Evolutionary conservation across 1,139 yeast species (phyloP).

Genomic region (Suhomyces bokatorum): DNA sequence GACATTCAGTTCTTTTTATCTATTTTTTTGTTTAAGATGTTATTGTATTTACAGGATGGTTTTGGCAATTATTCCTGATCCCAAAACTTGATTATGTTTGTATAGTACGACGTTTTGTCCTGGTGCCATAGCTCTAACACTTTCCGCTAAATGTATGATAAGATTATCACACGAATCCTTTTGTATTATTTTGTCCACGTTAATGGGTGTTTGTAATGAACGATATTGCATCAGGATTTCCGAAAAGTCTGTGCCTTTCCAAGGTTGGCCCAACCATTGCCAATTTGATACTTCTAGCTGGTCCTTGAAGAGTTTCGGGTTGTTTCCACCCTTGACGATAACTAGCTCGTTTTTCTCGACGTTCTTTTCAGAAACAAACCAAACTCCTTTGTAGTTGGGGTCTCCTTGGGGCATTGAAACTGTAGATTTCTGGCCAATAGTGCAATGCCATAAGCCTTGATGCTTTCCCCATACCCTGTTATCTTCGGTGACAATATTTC

Average conservation of each 20-base stretch:
- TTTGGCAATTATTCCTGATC: slow-evolving; percentile 57
- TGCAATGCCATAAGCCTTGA: slow-evolving; percentile 88
- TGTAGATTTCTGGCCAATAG: slow-evolving; percentile 85
- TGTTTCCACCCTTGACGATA: slow-evolving; percentile 74
- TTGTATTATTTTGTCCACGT: slow-evolving; percentile 22
- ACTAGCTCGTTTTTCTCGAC: slow-evolving; percentile 66
- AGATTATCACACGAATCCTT: slow-evolving; percentile 14
- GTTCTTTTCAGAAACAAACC: slow-evolving; percentile 83
- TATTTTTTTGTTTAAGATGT: neutral
- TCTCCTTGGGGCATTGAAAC: slow-evolving; percentile 85
- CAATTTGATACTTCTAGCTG: slow-evolving; percentile 47
- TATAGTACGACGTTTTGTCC: slow-evolving; percentile 87
- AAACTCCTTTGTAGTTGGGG: slow-evolving; percentile 69
- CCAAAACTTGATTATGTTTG: slow-evolving; percentile 64
- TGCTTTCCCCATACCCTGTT: slow-evolving; percentile 81
- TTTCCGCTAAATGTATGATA: slow-evolving; percentile 37
- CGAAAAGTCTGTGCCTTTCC: neutral
- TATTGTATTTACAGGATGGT: slow-evolving; percentile 14
- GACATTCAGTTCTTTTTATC: slow-evolving; percentile 2
- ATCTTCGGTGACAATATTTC: slow-evolving; percentile 71
- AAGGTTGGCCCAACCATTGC: slow-evolving; percentile 43
- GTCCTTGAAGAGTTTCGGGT: slow-evolving; percentile 55
- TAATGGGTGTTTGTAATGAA: slow-evolving; percentile 62
- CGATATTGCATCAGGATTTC: slow-evolving; percentile 54
- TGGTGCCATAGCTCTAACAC: slow-evolving; percentile 78